A percentile compares a stretch with the other conserved stretches of the same genome.
Conservation (phyloP, 257 asterid genomes). For the Ehretia macrophylla region DNA sequence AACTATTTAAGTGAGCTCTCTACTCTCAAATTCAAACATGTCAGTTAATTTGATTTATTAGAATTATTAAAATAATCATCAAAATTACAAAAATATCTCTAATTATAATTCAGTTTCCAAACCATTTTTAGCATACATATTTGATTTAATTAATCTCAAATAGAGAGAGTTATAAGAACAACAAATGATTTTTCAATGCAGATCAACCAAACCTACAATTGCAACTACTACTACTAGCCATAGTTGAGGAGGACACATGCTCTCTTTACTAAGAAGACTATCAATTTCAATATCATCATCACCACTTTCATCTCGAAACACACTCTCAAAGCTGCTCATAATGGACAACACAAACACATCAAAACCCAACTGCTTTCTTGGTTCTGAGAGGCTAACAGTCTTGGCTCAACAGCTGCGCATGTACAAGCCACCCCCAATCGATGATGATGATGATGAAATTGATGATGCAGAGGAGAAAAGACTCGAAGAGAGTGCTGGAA, state of each 20-base stretch:
- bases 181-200: too few species aligned
- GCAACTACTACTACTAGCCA: too few species aligned
- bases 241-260: conserved; percentile 24
- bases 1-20: too few species aligned
- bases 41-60: too few species aligned
- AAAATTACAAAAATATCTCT: too few species aligned
- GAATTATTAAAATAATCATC: too few species aligned
- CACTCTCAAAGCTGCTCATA: conserved; percentile 27
- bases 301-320: conserved; percentile 15
- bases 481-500: conserved; percentile 61
- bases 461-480: conserved; percentile 50
- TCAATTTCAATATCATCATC: conserved; percentile 23
- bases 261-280: conserved; percentile 43
- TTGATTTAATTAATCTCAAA: too few species aligned
- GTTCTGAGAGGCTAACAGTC: conserved; percentile 39
- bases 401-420: conserved; percentile 76
- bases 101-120: too few species aligned
- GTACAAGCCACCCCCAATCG: conserved; percentile 52
- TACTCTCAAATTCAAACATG: too few species aligned
- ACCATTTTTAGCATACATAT: too few species aligned
- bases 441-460: conserved; percentile 27
- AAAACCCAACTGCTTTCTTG: conserved; percentile 20
- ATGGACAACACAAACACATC: conserved; percentile 42
- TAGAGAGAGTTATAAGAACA: too few species aligned
- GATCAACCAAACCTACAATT: background rate